Percentiles rank a stretch among this genome's conserved stretches.
Conservation (phyloP, 2,329 filamentous ascomycete species). For the Colletotrichum lini region DNA sequence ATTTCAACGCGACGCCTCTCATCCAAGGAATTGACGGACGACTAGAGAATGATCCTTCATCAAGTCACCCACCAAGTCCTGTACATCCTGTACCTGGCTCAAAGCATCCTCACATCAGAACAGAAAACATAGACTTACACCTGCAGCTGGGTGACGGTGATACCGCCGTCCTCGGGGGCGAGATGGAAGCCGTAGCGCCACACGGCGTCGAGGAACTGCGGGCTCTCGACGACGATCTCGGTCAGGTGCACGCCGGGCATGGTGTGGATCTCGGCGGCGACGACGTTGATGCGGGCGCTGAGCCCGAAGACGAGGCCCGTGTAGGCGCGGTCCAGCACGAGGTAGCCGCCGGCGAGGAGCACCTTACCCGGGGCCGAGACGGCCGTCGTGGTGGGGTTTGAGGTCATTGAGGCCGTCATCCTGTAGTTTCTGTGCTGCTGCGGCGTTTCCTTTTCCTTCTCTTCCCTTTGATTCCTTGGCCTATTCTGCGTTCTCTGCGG, state of each 20-base stretch:
- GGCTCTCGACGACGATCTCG: constrained; percentile 89
- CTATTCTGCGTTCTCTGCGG: not conserved
- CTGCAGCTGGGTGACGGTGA: constrained; percentile 84
- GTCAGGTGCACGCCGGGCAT: constrained; percentile 72
- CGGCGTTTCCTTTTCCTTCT: not conserved
- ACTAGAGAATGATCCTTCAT: constrained; percentile 7
- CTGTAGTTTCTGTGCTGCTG: not conserved
- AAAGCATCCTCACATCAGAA: constrained; percentile 6
- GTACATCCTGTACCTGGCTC: not conserved
- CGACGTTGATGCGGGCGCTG: constrained; percentile 76
- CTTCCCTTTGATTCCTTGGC: not conserved
- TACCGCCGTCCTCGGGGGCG: constrained; percentile 80
- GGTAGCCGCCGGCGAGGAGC: constrained; percentile 92
- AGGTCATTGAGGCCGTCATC: constrained; percentile 39
- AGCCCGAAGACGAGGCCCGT: constrained; percentile 82
- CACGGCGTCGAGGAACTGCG: constrained; percentile 88
- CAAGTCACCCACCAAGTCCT: not conserved
- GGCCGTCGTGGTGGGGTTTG: constrained; percentile 62
- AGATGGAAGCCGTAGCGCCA: constrained; percentile 90
- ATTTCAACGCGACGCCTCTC: not conserved
- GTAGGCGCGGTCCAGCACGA: constrained; percentile 90
- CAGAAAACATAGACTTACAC: constrained; percentile 70
- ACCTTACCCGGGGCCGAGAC: constrained; percentile 97
- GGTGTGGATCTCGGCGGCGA: constrained; percentile 70
- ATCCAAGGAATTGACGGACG: not conserved